A percentile compares a stretch with the other conserved stretches of the same genome.
Evolutionary conservation across 2,329 filamentous ascomycete species (phyloP).

Genomic region (Colletotrichum eremochloae): DNA sequence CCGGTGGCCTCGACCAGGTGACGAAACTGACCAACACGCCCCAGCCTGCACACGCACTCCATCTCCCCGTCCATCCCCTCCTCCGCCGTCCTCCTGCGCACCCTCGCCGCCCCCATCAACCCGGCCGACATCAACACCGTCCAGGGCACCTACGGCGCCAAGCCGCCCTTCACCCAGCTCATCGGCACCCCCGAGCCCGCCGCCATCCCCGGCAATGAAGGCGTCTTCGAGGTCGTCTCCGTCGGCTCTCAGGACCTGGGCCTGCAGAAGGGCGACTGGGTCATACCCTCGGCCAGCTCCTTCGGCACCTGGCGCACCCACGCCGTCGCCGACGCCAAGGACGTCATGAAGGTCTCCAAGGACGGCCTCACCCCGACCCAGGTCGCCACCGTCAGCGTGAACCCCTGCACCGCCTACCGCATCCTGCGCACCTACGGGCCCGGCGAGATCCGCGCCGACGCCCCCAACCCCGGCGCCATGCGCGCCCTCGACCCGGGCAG

Average conservation of each 20-base stretch:
- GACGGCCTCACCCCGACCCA: slow-evolving; percentile 80
- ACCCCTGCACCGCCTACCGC: slow-evolving; percentile 93
- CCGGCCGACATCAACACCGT: slow-evolving; percentile 98
- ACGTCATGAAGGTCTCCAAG: slow-evolving; percentile 78
- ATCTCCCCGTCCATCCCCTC: slow-evolving; percentile 80
- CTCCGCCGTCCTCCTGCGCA: slow-evolving; percentile 79
- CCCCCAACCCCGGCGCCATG: slow-evolving; percentile 54
- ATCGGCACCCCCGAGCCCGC: slow-evolving; percentile 83
- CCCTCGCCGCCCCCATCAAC: slow-evolving; percentile 93
- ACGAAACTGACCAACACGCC: background rate
- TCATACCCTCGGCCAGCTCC: slow-evolving; percentile 84
- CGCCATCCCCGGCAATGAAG: slow-evolving; percentile 90
- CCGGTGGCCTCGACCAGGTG: too few relatives aligned
- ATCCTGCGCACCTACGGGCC: slow-evolving; percentile 86
- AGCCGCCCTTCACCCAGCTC: slow-evolving; percentile 80
- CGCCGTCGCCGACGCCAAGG: slow-evolving; percentile 70
- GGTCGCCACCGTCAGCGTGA: slow-evolving; percentile 89
- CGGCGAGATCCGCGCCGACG: slow-evolving; percentile 57
- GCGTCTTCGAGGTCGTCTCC: slow-evolving; percentile 88
- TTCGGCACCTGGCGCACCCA: slow-evolving; percentile 98
- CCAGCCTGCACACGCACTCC: slow-evolving; percentile 77
- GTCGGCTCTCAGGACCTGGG: slow-evolving; percentile 64
- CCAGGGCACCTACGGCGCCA: slow-evolving; percentile 93
- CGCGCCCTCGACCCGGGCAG: slow-evolving; percentile 59
- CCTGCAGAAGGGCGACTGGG: slow-evolving; percentile 88